Conservation (phyloP, 2,329 filamentous ascomycete species). For the Rachicladosporium sp. region DNA sequence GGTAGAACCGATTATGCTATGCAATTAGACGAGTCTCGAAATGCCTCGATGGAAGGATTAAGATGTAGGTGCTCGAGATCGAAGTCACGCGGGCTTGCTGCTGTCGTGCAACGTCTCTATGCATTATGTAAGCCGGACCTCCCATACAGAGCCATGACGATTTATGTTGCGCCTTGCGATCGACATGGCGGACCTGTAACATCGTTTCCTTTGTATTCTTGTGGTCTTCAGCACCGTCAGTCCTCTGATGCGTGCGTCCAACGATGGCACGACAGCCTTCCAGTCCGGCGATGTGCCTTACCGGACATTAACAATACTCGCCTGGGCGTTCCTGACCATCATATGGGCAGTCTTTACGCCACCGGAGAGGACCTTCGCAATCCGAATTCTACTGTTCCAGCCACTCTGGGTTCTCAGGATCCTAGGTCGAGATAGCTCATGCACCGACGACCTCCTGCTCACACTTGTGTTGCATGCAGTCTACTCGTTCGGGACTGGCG, state of each 20-base stretch:
- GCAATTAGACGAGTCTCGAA: no score
- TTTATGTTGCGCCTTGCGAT: no score
- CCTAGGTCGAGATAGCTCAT: slow-evolving; percentile 11
- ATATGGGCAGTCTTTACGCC: slow-evolving; percentile 23
- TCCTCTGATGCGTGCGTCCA: slow-evolving; percentile 1
- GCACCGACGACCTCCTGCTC: slow-evolving; percentile 17
- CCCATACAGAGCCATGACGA: no score
- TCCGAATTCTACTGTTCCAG: slow-evolving; percentile 18
- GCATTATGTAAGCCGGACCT: no score
- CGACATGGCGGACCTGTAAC: no score
- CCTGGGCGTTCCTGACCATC: slow-evolving; percentile 15
- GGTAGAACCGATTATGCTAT: no score
- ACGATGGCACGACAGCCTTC: not conserved
- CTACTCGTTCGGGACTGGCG: slow-evolving; percentile 14
- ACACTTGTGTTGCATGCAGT: slow-evolving; percentile 12
- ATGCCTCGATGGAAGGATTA: no score
- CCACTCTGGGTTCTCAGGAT: slow-evolving; percentile 19
- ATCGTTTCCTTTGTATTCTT: no score
- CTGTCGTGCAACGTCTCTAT: no score
- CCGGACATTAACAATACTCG: slow-evolving; percentile 1
- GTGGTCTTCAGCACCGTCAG: no score
- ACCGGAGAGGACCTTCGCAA: slow-evolving; percentile 18
- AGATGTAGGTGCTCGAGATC: no score
- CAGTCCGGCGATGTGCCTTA: slow-evolving; percentile 2
- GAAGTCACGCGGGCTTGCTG: no score